Percentiles rank a stretch among this genome's conserved stretches.
Evolutionary conservation across 331 rosid species (phyloP).

Genomic region (Pyracantha coccinea): DNA sequence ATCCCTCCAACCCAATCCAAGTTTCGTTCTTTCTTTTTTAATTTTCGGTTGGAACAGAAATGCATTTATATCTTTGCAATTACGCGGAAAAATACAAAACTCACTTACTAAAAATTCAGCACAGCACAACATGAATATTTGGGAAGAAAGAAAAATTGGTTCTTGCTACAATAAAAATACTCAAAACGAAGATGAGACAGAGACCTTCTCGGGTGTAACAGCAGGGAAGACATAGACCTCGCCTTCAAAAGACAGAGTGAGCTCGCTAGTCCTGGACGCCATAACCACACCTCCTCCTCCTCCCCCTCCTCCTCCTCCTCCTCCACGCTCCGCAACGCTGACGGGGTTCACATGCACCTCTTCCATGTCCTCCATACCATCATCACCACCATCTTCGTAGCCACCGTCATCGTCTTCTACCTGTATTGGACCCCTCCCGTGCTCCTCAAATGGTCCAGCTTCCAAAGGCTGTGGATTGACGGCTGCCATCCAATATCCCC

Average conservation of each 20-base stretch:
- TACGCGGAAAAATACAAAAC: neutral
- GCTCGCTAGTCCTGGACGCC: conserved; percentile 74
- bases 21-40: neutral
- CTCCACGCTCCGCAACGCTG: conserved; percentile 33
- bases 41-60: neutral
- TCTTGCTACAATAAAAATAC: neutral
- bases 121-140: neutral
- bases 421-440: conserved; percentile 21
- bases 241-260: conserved; percentile 97
- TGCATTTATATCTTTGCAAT: neutral
- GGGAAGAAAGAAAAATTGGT: neutral
- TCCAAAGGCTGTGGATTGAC: conserved; percentile 68
- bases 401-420: conserved; percentile 44
- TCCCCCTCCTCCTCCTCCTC: conserved; percentile 22
- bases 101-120: neutral
- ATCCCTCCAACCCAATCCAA: neutral
- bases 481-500: conserved; percentile 51
- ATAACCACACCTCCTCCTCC: conserved; percentile 12
- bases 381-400: conserved; percentile 35
- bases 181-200: neutral
- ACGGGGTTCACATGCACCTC: conserved; percentile 36
- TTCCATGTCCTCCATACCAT: conserved; percentile 60
- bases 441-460: conserved; percentile 49
- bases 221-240: conserved; percentile 94
- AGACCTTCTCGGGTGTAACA: conserved; percentile 81